These are phyloP conservation scores for Dictyostelium firmibasis DNA, from an alignment of 78 protist genomes.

Conservation along the genomic window DNA sequence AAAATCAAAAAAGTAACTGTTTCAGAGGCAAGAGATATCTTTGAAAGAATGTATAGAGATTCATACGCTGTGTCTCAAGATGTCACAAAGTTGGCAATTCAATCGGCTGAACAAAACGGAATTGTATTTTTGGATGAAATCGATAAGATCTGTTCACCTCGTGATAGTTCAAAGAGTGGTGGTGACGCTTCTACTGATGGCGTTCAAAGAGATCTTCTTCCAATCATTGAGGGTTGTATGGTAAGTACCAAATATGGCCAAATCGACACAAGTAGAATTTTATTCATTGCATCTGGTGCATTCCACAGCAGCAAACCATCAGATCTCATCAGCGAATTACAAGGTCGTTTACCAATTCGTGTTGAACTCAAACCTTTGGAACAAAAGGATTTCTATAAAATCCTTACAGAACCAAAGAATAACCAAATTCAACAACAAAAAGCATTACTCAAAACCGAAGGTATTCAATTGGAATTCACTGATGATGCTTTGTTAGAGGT, in stretches of 20 bases:
- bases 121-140: constrained; percentile 97
- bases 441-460: constrained; percentile 87
- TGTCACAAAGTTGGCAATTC: constrained; percentile 85
- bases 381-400: constrained; percentile 84
- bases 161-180: not conserved
- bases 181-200: constrained; percentile 93
- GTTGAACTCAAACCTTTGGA: constrained; percentile 91
- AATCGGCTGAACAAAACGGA: constrained; percentile 92
- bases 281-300: constrained; percentile 95
- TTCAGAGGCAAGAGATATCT: constrained; percentile 26
- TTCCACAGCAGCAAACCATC: constrained; percentile 79
- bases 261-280: constrained; percentile 92
- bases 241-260: constrained; percentile 91
- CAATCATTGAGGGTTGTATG: constrained; percentile 93
- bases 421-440: constrained; percentile 91
- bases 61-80: constrained; percentile 57
- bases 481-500: constrained; percentile 86
- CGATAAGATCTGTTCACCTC: constrained; percentile 90
- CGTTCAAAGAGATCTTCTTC: constrained; percentile 96
- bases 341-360: constrained; percentile 95
- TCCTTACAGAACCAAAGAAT: constrained; percentile 93
- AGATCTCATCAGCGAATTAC: constrained; percentile 88
- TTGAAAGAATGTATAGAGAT: constrained; percentile 38
- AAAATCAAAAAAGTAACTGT: constrained; percentile 9
- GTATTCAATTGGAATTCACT: constrained; percentile 82